Percentiles rank a stretch among this genome's conserved stretches.
Conservation (phyloP, 164 flowering plant species). For the Piper betle region DNA sequence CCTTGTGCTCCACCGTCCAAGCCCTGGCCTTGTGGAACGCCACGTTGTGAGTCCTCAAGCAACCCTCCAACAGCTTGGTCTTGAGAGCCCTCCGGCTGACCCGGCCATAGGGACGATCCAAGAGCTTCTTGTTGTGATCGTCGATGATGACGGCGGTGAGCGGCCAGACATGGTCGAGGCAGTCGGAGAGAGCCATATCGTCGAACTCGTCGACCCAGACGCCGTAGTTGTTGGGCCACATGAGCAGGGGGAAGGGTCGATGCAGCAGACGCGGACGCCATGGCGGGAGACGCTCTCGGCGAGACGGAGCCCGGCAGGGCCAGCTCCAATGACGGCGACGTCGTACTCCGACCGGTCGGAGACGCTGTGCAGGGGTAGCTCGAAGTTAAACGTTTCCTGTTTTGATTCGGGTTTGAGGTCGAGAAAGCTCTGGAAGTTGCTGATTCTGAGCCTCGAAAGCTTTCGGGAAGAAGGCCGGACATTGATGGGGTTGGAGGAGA, state of each 20-base stretch:
- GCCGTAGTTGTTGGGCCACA: conserved; percentile 76
- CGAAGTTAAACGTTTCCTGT: conserved; percentile 29
- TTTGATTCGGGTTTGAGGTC: conserved; percentile 38
- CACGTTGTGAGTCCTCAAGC: conserved; percentile 28
- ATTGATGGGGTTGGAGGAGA: neutral
- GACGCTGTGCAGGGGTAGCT: conserved; percentile 24
- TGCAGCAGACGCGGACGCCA: conserved; percentile 54
- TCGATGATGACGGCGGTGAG: conserved; percentile 34
- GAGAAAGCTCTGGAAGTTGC: conserved; percentile 35
- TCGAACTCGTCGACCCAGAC: conserved; percentile 78
- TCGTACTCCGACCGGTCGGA: conserved; percentile 29
- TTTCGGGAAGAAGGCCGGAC: conserved; percentile 10
- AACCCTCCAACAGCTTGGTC: conserved; percentile 26
- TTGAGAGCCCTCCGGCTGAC: conserved; percentile 42
- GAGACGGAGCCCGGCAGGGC: conserved; percentile 67
- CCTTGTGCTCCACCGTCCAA: conserved; percentile 42
- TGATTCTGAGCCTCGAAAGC: conserved; percentile 9
- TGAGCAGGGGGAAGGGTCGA: conserved; percentile 68
- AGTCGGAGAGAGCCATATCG: conserved; percentile 36
- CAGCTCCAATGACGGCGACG: conserved; percentile 53
- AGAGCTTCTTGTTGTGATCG: conserved; percentile 39
- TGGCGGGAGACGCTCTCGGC: conserved; percentile 44
- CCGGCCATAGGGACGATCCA: conserved; percentile 55
- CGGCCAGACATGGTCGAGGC: conserved; percentile 59
- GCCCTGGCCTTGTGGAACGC: conserved; percentile 55